Evolutionary conservation across 148 eudicot species (phyloP).

Genomic region (Vaccinium darrowii): DNA sequence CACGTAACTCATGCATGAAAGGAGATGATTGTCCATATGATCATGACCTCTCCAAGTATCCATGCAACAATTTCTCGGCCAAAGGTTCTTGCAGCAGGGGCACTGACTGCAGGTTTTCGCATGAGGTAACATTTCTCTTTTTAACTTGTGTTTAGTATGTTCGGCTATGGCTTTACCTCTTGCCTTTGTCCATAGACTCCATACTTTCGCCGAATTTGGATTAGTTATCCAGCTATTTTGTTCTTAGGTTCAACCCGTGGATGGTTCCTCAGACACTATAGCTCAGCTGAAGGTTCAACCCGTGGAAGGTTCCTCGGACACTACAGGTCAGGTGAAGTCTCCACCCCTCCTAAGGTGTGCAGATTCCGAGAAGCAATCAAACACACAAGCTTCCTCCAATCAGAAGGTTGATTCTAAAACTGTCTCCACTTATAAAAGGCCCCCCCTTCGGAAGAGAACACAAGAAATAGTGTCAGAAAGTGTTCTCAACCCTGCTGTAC

Average conservation of each 20-base stretch:
- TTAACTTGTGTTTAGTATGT: neutral
- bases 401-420: slow-evolving; percentile 23
- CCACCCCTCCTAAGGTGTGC: slow-evolving; percentile 25
- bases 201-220: neutral
- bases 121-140: slow-evolving; percentile 51
- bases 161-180: neutral
- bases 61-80: slow-evolving; percentile 55
- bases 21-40: slow-evolving; percentile 93
- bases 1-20: slow-evolving; percentile 88
- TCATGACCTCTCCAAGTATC: slow-evolving; percentile 91
- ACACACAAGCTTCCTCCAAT: neutral
- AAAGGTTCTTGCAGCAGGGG: slow-evolving; percentile 80
- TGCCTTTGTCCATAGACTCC: slow-evolving; percentile 4
- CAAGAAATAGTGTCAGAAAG: slow-evolving; percentile 19
- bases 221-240: slow-evolving; percentile 7
- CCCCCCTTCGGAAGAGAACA: slow-evolving; percentile 18
- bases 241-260: slow-evolving; percentile 37
- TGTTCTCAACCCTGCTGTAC: slow-evolving; percentile 26
- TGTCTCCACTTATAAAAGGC: slow-evolving; percentile 15
- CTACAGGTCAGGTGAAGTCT: slow-evolving; percentile 22
- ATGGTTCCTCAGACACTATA: slow-evolving; percentile 21
- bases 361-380: slow-evolving; percentile 30
- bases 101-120: slow-evolving; percentile 69
- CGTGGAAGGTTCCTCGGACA: slow-evolving; percentile 20
- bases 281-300: slow-evolving; percentile 22